These are phyloP conservation scores for Stephania yunnanensis DNA, from an alignment of 164 flowering plant genomes.

Conservation along the genomic window DNA sequence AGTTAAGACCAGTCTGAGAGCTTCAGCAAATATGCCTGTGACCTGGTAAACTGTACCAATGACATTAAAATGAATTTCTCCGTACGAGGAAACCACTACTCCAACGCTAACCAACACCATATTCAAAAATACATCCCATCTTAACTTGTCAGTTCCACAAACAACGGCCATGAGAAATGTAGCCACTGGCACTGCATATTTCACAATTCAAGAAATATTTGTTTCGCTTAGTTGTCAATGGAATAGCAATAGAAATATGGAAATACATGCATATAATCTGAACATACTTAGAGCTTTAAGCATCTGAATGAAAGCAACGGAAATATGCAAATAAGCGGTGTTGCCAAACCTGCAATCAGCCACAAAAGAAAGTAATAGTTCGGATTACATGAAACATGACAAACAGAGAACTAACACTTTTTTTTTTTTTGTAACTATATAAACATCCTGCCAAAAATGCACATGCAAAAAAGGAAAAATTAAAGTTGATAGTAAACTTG, in stretches of 20 bases:
- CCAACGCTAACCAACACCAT: conserved; percentile 98
- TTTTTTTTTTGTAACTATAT: background rate
- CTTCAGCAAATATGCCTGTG: conserved; percentile 97
- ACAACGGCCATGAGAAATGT: conserved; percentile 92
- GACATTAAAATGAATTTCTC: conserved; percentile 95
- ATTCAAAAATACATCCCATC: conserved; percentile 92
- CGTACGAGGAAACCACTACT: conserved; percentile 93
- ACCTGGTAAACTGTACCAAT: conserved; percentile 95
- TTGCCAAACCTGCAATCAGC: conserved; percentile 81
- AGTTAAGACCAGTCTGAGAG: conserved; percentile 94
- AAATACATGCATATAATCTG: conserved; percentile 4
- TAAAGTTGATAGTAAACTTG: background rate
- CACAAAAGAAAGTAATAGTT: background rate
- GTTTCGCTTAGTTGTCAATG: conserved; percentile 4
- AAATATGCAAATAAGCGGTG: conserved; percentile 94
- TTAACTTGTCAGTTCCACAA: conserved; percentile 89
- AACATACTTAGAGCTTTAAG: conserved; percentile 94
- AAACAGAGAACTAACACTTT: background rate
- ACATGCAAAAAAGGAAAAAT: background rate
- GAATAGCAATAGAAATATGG: background rate
- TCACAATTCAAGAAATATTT: conserved; percentile 3
- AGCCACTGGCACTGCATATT: conserved; percentile 93
- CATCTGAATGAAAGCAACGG: conserved; percentile 99
- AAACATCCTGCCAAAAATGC: background rate
- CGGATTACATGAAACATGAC: background rate